Evolutionary conservation across 2,329 filamentous ascomycete species (phyloP).

Genomic region (Aspergillus brunneoviolaceus): DNA sequence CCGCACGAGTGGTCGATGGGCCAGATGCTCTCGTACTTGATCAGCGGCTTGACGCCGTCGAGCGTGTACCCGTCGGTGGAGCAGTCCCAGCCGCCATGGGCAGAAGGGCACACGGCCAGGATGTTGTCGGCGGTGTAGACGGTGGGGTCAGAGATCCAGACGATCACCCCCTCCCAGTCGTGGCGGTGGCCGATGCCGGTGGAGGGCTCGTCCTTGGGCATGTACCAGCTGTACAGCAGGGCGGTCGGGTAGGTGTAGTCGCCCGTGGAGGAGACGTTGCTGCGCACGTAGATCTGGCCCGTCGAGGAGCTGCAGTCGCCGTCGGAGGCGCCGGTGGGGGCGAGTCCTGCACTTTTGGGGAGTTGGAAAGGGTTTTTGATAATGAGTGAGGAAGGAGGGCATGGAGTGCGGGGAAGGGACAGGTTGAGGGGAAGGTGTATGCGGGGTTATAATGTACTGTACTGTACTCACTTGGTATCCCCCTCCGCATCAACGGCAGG

Average conservation of each 20-base stretch:
- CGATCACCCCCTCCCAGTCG: slow-evolving; percentile 57
- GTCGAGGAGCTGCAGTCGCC: slow-evolving; percentile 45
- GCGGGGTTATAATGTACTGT: not conserved
- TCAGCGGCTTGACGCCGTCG: slow-evolving; percentile 45
- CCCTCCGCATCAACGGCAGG: slow-evolving; percentile 60
- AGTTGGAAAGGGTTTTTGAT: not conserved
- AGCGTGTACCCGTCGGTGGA: slow-evolving; percentile 42
- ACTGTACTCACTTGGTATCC: slow-evolving; percentile 52
- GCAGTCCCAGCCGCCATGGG: slow-evolving; percentile 52
- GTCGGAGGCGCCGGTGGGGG: slow-evolving; percentile 39
- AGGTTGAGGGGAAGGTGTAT: not conserved
- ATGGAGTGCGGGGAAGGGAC: not conserved
- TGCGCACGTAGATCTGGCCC: slow-evolving; percentile 54
- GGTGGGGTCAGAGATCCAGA: slow-evolving; percentile 48
- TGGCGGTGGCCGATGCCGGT: slow-evolving; percentile 52
- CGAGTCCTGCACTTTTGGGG: slow-evolving; percentile 42
- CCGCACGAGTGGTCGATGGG: slow-evolving; percentile 51
- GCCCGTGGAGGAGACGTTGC: slow-evolving; percentile 8
- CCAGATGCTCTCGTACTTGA: slow-evolving; percentile 51
- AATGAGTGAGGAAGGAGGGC: no score
- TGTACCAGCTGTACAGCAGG: slow-evolving; percentile 56
- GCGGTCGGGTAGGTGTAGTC: slow-evolving; percentile 34
- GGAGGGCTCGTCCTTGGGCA: slow-evolving; percentile 50
- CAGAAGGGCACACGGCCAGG: slow-evolving; percentile 53
- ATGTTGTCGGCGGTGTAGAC: slow-evolving; percentile 42